Conservation (phyloP, 192 early-diverging fungal genomes). For the Rhizophagus prolifer region DNA sequence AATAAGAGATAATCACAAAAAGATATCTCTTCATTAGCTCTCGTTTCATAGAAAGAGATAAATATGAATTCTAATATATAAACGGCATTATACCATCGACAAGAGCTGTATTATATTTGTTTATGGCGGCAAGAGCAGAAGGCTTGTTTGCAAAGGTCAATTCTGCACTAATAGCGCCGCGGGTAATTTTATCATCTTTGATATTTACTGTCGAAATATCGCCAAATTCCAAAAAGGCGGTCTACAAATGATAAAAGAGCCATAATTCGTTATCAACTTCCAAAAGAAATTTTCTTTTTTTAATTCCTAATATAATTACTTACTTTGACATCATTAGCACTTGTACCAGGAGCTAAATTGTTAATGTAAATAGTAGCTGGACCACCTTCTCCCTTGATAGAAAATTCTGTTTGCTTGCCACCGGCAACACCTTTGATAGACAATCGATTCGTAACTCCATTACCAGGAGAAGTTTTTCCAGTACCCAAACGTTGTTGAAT, state of each 20-base stretch:
- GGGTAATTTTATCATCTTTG: constrained; percentile 31
- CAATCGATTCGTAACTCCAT: constrained; percentile 4
- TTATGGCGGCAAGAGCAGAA: constrained; percentile 42
- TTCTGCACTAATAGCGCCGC: constrained; percentile 38
- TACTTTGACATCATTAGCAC: constrained; percentile 46
- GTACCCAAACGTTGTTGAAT: constrained; percentile 21
- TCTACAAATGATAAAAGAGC: constrained; percentile 29
- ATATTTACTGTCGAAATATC: constrained; percentile 36
- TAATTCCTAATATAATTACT: neutral
- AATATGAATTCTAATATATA: neutral
- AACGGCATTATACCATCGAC: constrained; percentile 39
- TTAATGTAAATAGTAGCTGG: constrained; percentile 40
- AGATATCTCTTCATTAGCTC: neutral
- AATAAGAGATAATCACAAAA: neutral
- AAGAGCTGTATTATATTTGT: constrained; percentile 41
- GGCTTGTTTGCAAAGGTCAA: constrained; percentile 38
- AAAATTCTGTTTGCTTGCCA: constrained; percentile 30
- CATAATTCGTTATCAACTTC: neutral
- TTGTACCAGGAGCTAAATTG: constrained; percentile 41
- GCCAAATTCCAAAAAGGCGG: constrained; percentile 41
- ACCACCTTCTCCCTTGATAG: constrained; percentile 44
- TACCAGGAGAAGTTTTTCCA: neutral
- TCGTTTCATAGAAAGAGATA: neutral
- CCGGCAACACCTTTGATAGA: constrained; percentile 30
- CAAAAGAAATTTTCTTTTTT: neutral